Percentiles rank a stretch among this genome's conserved stretches.
Evolutionary conservation across 352 stramenopile genomes (phyloP).

Genomic region (Phytopythium helicoides): DNA sequence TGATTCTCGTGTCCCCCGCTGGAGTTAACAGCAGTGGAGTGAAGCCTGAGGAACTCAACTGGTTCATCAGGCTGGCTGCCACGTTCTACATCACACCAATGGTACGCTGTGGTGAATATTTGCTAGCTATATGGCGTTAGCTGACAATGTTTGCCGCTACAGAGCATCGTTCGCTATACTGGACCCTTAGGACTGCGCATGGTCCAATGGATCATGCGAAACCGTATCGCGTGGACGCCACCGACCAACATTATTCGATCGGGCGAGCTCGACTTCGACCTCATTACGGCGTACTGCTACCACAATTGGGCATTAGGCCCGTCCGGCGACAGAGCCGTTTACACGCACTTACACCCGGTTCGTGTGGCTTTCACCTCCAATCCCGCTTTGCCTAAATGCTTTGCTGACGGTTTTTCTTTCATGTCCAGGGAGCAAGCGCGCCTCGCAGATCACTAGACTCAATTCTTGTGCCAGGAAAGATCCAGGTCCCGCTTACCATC

Average conservation of each 20-base stretch:
- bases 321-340: slow-evolving; percentile 70
- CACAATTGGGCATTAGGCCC: slow-evolving; percentile 78
- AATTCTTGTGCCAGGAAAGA: slow-evolving; percentile 46
- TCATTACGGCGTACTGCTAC: slow-evolving; percentile 77
- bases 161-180: slow-evolving; percentile 63
- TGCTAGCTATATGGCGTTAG: no score
- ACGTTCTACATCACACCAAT: slow-evolving; percentile 68
- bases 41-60: slow-evolving; percentile 35
- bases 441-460: slow-evolving; percentile 43
- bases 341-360: slow-evolving; percentile 76
- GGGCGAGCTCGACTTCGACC: slow-evolving; percentile 60
- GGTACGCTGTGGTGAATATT: slow-evolving; percentile 21
- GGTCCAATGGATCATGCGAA: slow-evolving; percentile 52
- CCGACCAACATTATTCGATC: slow-evolving; percentile 72
- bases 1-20: slow-evolving; percentile 74
- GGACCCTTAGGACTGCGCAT: slow-evolving; percentile 56
- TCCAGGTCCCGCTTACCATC: slow-evolving; percentile 73
- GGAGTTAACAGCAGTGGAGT: slow-evolving; percentile 47
- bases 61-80: slow-evolving; percentile 35
- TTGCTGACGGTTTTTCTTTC: no score
- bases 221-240: slow-evolving; percentile 62
- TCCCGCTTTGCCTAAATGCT: no score
- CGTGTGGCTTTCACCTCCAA: no score
- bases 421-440: slow-evolving; percentile 44
- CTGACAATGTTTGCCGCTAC: background rate